These are phyloP conservation scores for Kazachstania psychrophila DNA, from an alignment of 805 yeast species.

Conservation along the genomic window DNA sequence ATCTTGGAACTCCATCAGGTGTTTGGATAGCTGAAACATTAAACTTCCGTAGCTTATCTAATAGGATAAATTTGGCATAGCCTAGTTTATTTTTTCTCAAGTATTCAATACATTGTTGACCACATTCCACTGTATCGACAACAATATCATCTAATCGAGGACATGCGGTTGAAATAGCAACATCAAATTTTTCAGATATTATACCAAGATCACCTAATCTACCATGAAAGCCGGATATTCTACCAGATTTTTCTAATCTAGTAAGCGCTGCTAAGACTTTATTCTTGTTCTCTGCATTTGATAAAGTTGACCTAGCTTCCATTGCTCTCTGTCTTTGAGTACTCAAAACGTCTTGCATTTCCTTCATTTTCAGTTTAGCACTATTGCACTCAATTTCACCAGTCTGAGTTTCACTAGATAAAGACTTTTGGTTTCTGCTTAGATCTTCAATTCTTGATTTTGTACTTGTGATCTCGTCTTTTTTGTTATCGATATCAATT, in stretches of 20 bases:
- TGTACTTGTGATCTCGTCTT: slow-evolving; percentile 40
- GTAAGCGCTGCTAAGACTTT: slow-evolving; percentile 61
- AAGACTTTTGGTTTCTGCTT: slow-evolving; percentile 40
- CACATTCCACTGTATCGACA: slow-evolving; percentile 68
- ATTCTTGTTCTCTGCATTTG: slow-evolving; percentile 55
- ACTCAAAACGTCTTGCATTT: slow-evolving; percentile 45
- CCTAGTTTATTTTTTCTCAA: slow-evolving; percentile 78
- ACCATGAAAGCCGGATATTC: slow-evolving; percentile 80
- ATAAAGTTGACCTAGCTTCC: slow-evolving; percentile 55
- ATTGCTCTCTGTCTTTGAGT: slow-evolving; percentile 50
- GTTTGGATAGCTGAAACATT: slow-evolving; percentile 51
- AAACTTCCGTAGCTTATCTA: slow-evolving; percentile 61
- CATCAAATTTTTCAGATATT: slow-evolving; percentile 80
- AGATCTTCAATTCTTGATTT: slow-evolving; percentile 39
- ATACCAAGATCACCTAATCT: slow-evolving; percentile 87
- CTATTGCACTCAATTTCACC: slow-evolving; percentile 50
- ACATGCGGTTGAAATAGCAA: slow-evolving; percentile 92
- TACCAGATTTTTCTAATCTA: slow-evolving; percentile 66
- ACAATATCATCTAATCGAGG: slow-evolving; percentile 88
- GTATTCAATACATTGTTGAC: slow-evolving; percentile 71
- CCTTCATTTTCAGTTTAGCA: slow-evolving; percentile 42
- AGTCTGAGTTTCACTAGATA: slow-evolving; percentile 42
- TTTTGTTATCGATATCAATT: slow-evolving; percentile 37
- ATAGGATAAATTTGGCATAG: slow-evolving; percentile 75
- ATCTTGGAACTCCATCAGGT: slow-evolving; percentile 68